phyloP scores from a whole-genome alignment of 2,329 filamentous ascomycete genomes.

The Arthroderma sp. region DNA sequence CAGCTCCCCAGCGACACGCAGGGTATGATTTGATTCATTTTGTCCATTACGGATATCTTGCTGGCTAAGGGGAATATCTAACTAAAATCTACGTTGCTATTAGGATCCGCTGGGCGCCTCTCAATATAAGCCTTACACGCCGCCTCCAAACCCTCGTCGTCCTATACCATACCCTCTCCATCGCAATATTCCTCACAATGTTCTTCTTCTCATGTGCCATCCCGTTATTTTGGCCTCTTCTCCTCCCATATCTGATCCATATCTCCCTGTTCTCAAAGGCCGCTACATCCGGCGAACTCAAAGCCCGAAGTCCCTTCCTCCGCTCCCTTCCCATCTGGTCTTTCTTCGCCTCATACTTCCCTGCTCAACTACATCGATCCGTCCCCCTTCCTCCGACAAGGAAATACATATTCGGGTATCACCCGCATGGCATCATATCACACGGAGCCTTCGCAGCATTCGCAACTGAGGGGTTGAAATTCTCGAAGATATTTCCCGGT shows the following conservation, averaged over 20 bases:
- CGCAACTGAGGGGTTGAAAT: slow-evolving; percentile 77
- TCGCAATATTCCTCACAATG: slow-evolving; percentile 55
- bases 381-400: slow-evolving; percentile 62
- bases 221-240: slow-evolving; percentile 75
- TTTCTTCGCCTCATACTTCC: slow-evolving; percentile 86
- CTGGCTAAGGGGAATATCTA: too few relatives aligned
- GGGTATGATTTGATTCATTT: too few relatives aligned
- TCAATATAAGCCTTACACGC: slow-evolving; percentile 57
- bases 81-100: neutral
- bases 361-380: slow-evolving; percentile 74
- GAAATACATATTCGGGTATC: slow-evolving; percentile 95
- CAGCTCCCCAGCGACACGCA: too few relatives aligned
- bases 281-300: slow-evolving; percentile 60
- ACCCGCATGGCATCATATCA: slow-evolving; percentile 93
- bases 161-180: slow-evolving; percentile 57
- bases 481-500: slow-evolving; percentile 75
- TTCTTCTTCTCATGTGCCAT: slow-evolving; percentile 91
- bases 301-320: slow-evolving; percentile 60
- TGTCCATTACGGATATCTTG: too few relatives aligned
- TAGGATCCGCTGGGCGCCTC: slow-evolving; percentile 65
- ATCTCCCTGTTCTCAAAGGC: slow-evolving; percentile 63
- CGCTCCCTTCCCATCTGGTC: slow-evolving; percentile 67
- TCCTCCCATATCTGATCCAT: slow-evolving; percentile 68
- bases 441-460: slow-evolving; percentile 93
- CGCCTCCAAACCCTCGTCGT: slow-evolving; percentile 68